These are phyloP conservation scores for Pseudomonodictys pantanalensis DNA, from an alignment of 495 filamentous ascomycete species.

Conservation along the genomic window DNA sequence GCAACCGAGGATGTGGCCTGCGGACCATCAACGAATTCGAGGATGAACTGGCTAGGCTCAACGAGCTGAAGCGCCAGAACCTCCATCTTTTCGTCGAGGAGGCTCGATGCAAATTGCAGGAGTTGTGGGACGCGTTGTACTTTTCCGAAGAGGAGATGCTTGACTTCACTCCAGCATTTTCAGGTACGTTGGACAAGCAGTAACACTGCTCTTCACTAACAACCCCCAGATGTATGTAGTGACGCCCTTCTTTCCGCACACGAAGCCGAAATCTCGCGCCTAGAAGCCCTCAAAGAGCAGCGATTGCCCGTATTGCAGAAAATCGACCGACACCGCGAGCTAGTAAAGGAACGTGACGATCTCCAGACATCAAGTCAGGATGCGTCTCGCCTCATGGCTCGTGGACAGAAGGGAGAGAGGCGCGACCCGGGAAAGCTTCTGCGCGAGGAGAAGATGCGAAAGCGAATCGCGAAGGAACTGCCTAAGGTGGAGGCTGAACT, in stretches of 20 bases:
- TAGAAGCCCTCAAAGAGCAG: conserved; percentile 82
- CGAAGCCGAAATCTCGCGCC: conserved; percentile 78
- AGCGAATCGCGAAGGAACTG: conserved; percentile 90
- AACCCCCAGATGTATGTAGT: conserved; percentile 63
- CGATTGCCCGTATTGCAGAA: conserved; percentile 77
- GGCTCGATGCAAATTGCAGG: conserved; percentile 81
- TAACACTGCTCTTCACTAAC: conserved; percentile 17
- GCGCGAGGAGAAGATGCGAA: conserved; percentile 96
- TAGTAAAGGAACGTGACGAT: conserved; percentile 84
- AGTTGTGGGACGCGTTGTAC: conserved; percentile 90
- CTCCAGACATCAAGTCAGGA: conserved; percentile 86
- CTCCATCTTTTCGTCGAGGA: conserved; percentile 94
- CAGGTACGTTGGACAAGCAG: conserved; percentile 50
- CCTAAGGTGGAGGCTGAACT: conserved; percentile 86
- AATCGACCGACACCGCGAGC: conserved; percentile 76
- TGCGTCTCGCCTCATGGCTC: conserved; percentile 84
- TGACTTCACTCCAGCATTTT: conserved; percentile 93
- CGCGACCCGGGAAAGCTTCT: conserved; percentile 93
- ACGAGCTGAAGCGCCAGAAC: conserved; percentile 91
- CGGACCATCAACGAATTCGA: conserved; percentile 91
- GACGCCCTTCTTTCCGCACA: conserved; percentile 88
- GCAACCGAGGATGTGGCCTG: conserved; percentile 74
- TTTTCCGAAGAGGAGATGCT: conserved; percentile 98
- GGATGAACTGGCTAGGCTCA: conserved; percentile 78
- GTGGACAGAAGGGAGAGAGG: conserved; percentile 82